Evolutionary conservation across 345 rosid species (phyloP).

Genomic region (Excoecaria agallocha): DNA sequence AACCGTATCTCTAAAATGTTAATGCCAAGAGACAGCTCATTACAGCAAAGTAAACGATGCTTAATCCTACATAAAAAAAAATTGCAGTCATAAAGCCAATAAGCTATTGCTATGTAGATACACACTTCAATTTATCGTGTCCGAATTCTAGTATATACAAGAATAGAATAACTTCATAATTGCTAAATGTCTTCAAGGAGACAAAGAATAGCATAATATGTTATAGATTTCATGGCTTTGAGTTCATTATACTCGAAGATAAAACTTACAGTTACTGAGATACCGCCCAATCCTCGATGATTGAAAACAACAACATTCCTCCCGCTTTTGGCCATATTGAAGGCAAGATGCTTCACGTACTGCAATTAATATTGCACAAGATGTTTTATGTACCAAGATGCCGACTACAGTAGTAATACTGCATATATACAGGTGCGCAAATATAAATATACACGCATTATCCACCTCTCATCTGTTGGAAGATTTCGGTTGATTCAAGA

Average conservation of each 20-base stretch:
- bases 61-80: not conserved
- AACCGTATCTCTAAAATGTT: not conserved
- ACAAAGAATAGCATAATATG: not conserved
- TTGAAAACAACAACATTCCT: constrained; percentile 88
- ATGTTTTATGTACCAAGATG: too few species aligned
- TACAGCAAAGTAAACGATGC: not conserved
- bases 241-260: constrained; percentile 1
- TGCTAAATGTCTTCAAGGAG: not conserved
- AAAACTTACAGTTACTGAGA: constrained; percentile 78
- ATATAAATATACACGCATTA: too few species aligned
- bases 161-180: not conserved
- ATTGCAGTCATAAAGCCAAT: not conserved
- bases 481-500: too few species aligned
- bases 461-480: too few species aligned
- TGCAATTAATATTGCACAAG: constrained; percentile 27
- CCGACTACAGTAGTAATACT: not conserved
- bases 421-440: not conserved
- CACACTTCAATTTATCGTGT: not conserved
- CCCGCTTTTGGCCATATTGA: constrained; percentile 56
- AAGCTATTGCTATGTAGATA: not conserved
- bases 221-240: not conserved
- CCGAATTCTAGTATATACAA: not conserved
- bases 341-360: constrained; percentile 82
- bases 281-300: constrained; percentile 89
- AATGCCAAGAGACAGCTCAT: not conserved